Percentiles rank a stretch among this genome's conserved stretches.
These are phyloP conservation scores for Trametes cubensis DNA, from an alignment of 768 basidiomycete genomes.

Conservation along the genomic window DNA sequence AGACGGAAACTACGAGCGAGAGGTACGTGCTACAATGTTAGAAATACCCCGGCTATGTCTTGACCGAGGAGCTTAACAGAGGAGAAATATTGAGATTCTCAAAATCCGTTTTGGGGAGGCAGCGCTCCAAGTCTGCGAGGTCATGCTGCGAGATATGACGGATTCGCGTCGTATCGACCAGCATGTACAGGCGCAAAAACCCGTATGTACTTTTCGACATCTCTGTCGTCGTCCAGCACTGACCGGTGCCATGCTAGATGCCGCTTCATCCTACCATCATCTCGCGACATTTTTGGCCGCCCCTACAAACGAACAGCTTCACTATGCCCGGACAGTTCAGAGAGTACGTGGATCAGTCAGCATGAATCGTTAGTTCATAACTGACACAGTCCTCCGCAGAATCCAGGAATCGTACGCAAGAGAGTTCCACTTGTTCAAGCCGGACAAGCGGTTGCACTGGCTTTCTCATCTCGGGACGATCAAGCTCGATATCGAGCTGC, in stretches of 20 bases:
- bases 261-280: slow-evolving; percentile 88
- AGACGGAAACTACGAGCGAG: slow-evolving; percentile 78
- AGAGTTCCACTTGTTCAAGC: slow-evolving; percentile 83
- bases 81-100: slow-evolving; percentile 89
- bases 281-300: slow-evolving; percentile 95
- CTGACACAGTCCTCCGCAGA: slow-evolving; percentile 40
- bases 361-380: neutral
- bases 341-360: slow-evolving; percentile 48
- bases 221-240: neutral
- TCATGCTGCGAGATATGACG: slow-evolving; percentile 97
- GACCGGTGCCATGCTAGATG: slow-evolving; percentile 44
- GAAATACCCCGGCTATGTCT: too few species aligned
- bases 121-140: slow-evolving; percentile 92
- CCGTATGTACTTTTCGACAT: slow-evolving; percentile 46
- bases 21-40: slow-evolving; percentile 41
- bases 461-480: slow-evolving; percentile 88
- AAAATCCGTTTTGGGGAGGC: slow-evolving; percentile 96
- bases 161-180: slow-evolving; percentile 90
- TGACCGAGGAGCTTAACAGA: slow-evolving; percentile 45
- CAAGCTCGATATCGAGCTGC: slow-evolving; percentile 75
- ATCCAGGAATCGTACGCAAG: slow-evolving; percentile 75
- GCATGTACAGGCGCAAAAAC: slow-evolving; percentile 76
- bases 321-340: slow-evolving; percentile 86
- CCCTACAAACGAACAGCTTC: slow-evolving; percentile 71
- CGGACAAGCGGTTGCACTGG: slow-evolving; percentile 90